Conservation (phyloP, 2,329 filamentous ascomycete genomes). For the Ascochyta pisi region DNA sequence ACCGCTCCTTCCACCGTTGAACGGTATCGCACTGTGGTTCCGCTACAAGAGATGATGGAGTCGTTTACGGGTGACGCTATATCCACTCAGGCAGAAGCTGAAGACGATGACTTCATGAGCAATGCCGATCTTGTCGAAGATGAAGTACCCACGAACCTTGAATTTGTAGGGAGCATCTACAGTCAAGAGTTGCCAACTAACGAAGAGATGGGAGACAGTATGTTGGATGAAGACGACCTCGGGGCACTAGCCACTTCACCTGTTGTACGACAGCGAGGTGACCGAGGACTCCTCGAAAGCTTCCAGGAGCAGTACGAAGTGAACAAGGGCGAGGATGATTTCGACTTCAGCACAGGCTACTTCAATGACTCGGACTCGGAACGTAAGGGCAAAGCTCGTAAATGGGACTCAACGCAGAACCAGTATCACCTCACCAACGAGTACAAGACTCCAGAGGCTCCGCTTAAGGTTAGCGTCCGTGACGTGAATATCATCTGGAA, state of each 20-base stretch:
- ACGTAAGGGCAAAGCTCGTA: slow-evolving; percentile 71
- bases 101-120: slow-evolving; percentile 51
- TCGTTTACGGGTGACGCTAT: slow-evolving; percentile 91
- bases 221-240: slow-evolving; percentile 51
- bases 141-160: slow-evolving; percentile 49
- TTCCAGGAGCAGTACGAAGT: slow-evolving; percentile 63
- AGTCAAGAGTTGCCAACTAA: slow-evolving; percentile 52
- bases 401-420: slow-evolving; percentile 81
- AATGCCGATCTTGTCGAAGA: slow-evolving; percentile 50
- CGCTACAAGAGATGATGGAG: slow-evolving; percentile 84
- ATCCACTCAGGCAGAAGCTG: slow-evolving; percentile 64
- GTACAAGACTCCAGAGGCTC: slow-evolving; percentile 68
- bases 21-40: slow-evolving; percentile 88
- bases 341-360: slow-evolving; percentile 79
- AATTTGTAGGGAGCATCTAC: slow-evolving; percentile 65
- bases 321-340: slow-evolving; percentile 63
- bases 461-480: slow-evolving; percentile 77
- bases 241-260: slow-evolving; percentile 45
- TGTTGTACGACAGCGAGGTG: slow-evolving; percentile 41
- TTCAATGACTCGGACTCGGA: slow-evolving; percentile 68
- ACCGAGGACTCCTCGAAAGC: slow-evolving; percentile 54
- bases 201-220: slow-evolving; percentile 52
- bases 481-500: slow-evolving; percentile 98
- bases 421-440: slow-evolving; percentile 73
- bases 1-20: slow-evolving; percentile 80